phyloP scores from a whole-genome alignment of 129 eudicot species.

The Flaveria sonorensis region DNA sequence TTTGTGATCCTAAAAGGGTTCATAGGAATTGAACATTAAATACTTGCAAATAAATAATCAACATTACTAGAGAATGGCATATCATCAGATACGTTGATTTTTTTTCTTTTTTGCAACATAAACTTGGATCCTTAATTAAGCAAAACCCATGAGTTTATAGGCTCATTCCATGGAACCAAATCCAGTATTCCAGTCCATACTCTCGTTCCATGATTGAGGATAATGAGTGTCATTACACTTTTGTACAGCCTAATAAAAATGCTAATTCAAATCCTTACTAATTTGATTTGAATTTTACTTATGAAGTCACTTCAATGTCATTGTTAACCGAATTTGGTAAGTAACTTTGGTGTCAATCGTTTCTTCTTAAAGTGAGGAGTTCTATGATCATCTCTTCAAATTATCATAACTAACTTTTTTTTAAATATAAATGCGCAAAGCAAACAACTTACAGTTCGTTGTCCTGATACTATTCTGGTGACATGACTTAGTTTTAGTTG shows the following conservation, averaged over 20 bases:
- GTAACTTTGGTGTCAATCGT: slow-evolving; percentile 17
- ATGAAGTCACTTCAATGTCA: neutral
- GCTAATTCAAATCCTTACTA: slow-evolving; percentile 8
- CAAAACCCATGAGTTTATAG: neutral
- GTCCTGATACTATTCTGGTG: slow-evolving; percentile 91
- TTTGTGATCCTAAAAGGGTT: slow-evolving; percentile 20
- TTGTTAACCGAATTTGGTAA: neutral
- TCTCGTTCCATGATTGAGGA: neutral
- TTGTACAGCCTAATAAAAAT: neutral
- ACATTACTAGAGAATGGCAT: neutral
- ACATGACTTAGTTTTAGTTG: slow-evolving; percentile 72
- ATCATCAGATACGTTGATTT: neutral
- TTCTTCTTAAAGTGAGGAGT: slow-evolving; percentile 7
- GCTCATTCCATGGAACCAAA: neutral
- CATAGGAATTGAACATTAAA: neutral
- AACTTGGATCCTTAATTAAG: slow-evolving; percentile 4
- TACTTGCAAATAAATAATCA: neutral
- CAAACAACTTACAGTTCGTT: slow-evolving; percentile 75
- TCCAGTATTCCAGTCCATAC: too few relatives aligned
- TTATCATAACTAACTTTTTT: slow-evolving; percentile 4
- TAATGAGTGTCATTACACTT: slow-evolving; percentile 2
- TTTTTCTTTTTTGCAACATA: neutral
- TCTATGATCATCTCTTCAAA: slow-evolving; percentile 3
- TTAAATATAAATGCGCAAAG: neutral
- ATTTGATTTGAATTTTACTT: neutral